These are phyloP conservation scores for Acacia acuminata DNA, from an alignment of 306 rosid genomes.

Conservation along the genomic window DNA sequence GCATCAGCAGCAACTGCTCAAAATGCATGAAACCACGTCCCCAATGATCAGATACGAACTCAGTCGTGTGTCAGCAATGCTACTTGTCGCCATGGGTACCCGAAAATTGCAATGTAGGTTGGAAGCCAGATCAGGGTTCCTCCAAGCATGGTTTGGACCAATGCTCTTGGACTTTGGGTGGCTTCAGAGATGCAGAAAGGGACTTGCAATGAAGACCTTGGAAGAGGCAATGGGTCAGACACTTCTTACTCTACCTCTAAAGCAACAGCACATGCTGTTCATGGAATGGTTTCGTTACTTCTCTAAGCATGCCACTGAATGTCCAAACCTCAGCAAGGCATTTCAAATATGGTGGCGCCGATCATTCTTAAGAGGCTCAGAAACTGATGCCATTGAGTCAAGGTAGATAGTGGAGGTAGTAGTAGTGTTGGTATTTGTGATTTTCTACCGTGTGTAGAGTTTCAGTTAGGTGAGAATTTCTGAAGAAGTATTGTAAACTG, in stretches of 20 bases:
- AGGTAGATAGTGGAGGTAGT: not conserved
- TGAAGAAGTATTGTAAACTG: not conserved
- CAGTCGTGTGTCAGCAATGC: slow-evolving; percentile 13
- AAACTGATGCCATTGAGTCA: slow-evolving; percentile 22
- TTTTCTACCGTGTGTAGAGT: not conserved
- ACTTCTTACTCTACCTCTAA: slow-evolving; percentile 19
- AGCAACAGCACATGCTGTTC: slow-evolving; percentile 6
- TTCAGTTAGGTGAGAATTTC: not conserved
- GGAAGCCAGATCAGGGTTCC: slow-evolving; percentile 13
- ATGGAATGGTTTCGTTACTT: slow-evolving; percentile 21
- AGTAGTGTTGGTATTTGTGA: not conserved
- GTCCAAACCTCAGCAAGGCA: slow-evolving; percentile 21
- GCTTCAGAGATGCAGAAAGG: slow-evolving; percentile 21
- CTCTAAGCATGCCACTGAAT: slow-evolving; percentile 21
- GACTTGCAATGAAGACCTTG: not conserved
- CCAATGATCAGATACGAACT: slow-evolving; percentile 18
- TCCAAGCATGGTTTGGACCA: slow-evolving; percentile 19
- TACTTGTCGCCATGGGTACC: slow-evolving; percentile 6
- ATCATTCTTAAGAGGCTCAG: slow-evolving; percentile 20
- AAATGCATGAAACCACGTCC: slow-evolving; percentile 4
- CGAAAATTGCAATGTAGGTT: slow-evolving; percentile 7
- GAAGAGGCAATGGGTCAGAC: slow-evolving; percentile 23
- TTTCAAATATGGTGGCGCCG: slow-evolving; percentile 24
- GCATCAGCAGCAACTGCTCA: slow-evolving; percentile 4
- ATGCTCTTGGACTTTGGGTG: slow-evolving; percentile 19